Conservation (phyloP, 2,329 filamentous ascomycete species). For the Apiospora hydei region DNA sequence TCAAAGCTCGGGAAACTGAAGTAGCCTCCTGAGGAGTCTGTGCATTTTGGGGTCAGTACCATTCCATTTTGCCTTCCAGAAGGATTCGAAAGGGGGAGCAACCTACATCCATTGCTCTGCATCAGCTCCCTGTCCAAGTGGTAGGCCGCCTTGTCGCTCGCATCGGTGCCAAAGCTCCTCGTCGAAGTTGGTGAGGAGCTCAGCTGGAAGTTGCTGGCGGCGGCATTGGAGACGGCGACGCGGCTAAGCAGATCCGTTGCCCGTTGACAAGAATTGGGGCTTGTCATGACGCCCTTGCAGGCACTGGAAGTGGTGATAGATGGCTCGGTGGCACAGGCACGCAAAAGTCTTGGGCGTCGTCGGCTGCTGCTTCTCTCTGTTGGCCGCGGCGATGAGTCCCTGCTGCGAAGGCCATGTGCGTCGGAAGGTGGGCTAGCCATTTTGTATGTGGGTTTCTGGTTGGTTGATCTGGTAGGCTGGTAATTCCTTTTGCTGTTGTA, state of each 20-base stretch:
- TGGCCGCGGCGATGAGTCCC: conserved; percentile 51
- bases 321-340: conserved; percentile 63
- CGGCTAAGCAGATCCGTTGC: conserved; percentile 63
- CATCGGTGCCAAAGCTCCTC: conserved; percentile 46
- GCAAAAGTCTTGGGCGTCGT: conserved; percentile 60
- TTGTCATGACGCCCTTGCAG: conserved; percentile 58
- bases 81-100: conserved; percentile 21
- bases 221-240: conserved; percentile 58
- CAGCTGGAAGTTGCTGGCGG: conserved; percentile 43
- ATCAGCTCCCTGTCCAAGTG: conserved; percentile 30
- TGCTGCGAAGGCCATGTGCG: conserved; percentile 43
- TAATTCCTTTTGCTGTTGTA: background rate
- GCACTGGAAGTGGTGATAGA: conserved; percentile 64
- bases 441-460: conserved; percentile 24
- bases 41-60: conserved; percentile 30
- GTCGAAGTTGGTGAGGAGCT: conserved; percentile 44
- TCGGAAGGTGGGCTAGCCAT: conserved; percentile 50
- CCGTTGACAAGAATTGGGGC: conserved; percentile 55
- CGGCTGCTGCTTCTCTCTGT: conserved; percentile 39
- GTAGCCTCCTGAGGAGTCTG: conserved; percentile 60
- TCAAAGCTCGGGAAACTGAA: conserved; percentile 80
- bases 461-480: conserved; percentile 2
- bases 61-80: conserved; percentile 12
- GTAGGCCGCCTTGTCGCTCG: conserved; percentile 31
- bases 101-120: conserved; percentile 36